Evolutionary conservation across 2,329 filamentous ascomycete genomes (phyloP).

Genomic region (Xylariaceae sp.): DNA sequence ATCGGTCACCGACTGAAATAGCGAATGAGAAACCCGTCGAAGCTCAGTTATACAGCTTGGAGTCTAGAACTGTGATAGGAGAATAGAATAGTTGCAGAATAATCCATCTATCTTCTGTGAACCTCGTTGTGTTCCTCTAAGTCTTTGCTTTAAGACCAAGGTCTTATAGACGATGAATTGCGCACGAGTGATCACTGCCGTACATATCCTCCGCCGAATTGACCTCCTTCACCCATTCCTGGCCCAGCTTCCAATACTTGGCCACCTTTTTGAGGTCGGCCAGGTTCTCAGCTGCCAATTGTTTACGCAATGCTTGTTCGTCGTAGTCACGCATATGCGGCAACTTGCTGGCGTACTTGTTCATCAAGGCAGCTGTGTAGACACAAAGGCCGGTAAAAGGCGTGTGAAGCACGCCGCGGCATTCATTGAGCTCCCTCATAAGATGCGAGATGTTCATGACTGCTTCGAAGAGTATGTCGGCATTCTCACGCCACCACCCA

Average conservation of each 20-base stretch:
- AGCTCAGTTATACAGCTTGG: too few species aligned
- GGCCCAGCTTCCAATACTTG: constrained; percentile 13
- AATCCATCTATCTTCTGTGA: too few species aligned
- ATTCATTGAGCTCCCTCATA: constrained; percentile 17
- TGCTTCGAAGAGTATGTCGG: constrained; percentile 16
- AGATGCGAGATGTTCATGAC: constrained; percentile 17
- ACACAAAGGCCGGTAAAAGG: constrained; percentile 19
- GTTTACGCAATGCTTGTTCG: constrained; percentile 10
- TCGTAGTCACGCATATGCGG: constrained; percentile 12
- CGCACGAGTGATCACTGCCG: constrained; percentile 10
- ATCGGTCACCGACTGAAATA: too few species aligned
- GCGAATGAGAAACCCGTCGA: too few species aligned
- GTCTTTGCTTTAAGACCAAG: too few species aligned
- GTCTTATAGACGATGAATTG: constrained; percentile 1
- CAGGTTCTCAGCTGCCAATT: constrained; percentile 14
- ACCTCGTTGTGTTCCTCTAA: too few species aligned
- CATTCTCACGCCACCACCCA: constrained; percentile 17
- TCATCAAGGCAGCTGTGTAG: constrained; percentile 17
- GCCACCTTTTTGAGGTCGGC: constrained; percentile 15
- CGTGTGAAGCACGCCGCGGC: constrained; percentile 14
- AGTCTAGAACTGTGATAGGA: too few species aligned
- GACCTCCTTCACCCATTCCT: constrained; percentile 19
- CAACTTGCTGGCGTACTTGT: constrained; percentile 14
- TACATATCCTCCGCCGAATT: constrained; percentile 12
- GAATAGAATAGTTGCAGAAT: too few species aligned